Conservation (phyloP, 352 stramenopile species). For the Phytophthora citricola region DNA sequence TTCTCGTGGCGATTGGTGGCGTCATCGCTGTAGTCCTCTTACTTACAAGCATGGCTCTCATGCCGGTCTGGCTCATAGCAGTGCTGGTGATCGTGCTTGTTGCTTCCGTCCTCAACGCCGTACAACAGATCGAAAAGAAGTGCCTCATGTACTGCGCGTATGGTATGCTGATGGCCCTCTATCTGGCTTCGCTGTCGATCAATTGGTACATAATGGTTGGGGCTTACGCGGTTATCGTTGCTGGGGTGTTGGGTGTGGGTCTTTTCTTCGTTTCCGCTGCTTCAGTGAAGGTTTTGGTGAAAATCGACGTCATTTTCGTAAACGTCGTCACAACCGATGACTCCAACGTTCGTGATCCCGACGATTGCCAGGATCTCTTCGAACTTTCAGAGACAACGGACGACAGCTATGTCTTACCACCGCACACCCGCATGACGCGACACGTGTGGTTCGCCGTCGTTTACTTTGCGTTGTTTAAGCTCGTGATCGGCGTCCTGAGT, state of each 20-base stretch:
- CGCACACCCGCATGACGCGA: constrained; percentile 12
- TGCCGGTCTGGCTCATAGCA: constrained; percentile 18
- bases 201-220: constrained; percentile 9
- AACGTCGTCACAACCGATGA: constrained; percentile 1
- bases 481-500: constrained; percentile 5
- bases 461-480: constrained; percentile 13
- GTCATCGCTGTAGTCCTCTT: constrained; percentile 10
- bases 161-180: constrained; percentile 6
- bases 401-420: constrained; percentile 8
- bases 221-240: constrained; percentile 8
- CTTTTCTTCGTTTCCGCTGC: constrained; percentile 8
- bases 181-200: constrained; percentile 11
- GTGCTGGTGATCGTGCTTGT: constrained; percentile 1
- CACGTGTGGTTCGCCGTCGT: constrained; percentile 3
- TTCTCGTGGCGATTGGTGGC: constrained; percentile 10
- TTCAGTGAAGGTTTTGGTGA: constrained; percentile 10
- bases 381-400: constrained; percentile 11
- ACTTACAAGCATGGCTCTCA: constrained; percentile 17
- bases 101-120: neutral
- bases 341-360: constrained; percentile 2
- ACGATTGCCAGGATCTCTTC: constrained; percentile 15
- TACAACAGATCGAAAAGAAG: constrained; percentile 1
- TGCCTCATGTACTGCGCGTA: constrained; percentile 10
- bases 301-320: constrained; percentile 11
- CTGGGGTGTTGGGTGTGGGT: constrained; percentile 4